Percentiles rank a stretch among this genome's conserved stretches.
phyloP scores from a whole-genome alignment of 129 eudicot species.

The Lactuca sativa region DNA sequence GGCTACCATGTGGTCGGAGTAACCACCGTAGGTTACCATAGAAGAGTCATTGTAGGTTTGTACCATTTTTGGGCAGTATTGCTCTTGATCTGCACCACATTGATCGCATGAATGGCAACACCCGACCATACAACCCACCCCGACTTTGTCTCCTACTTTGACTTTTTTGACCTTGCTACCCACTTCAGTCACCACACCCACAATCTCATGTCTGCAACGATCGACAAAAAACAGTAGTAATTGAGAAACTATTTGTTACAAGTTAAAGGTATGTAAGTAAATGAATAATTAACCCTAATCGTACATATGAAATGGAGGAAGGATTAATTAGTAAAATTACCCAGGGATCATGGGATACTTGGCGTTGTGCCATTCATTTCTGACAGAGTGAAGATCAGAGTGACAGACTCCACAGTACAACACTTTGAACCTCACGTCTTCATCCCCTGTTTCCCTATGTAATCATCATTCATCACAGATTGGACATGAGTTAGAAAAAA shows the following conservation, averaged over 20 bases:
- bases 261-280: no score
- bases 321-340: no score
- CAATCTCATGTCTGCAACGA: constrained; percentile 56
- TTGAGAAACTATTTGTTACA: no score
- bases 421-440: constrained; percentile 68
- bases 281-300: no score
- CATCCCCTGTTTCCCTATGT: constrained; percentile 61
- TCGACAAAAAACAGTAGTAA: not conserved
- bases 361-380: constrained; percentile 59
- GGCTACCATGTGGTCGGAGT: constrained; percentile 50
- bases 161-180: constrained; percentile 55
- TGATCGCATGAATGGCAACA: constrained; percentile 49
- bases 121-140: constrained; percentile 60
- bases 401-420: constrained; percentile 59
- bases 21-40: constrained; percentile 49
- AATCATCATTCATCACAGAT: constrained; percentile 2
- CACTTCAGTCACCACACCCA: constrained; percentile 53
- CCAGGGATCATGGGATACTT: constrained; percentile 65
- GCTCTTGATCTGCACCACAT: constrained; percentile 46
- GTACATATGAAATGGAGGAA: no score
- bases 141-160: constrained; percentile 56
- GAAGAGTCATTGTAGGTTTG: constrained; percentile 36
- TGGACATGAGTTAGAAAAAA: not conserved
- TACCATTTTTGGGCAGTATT: constrained; percentile 42
- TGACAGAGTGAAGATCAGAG: constrained; percentile 65